Base-by-base conservation (phyloP, 805 yeast genomes). In the Wilhelminamyces savonicus region DNA sequence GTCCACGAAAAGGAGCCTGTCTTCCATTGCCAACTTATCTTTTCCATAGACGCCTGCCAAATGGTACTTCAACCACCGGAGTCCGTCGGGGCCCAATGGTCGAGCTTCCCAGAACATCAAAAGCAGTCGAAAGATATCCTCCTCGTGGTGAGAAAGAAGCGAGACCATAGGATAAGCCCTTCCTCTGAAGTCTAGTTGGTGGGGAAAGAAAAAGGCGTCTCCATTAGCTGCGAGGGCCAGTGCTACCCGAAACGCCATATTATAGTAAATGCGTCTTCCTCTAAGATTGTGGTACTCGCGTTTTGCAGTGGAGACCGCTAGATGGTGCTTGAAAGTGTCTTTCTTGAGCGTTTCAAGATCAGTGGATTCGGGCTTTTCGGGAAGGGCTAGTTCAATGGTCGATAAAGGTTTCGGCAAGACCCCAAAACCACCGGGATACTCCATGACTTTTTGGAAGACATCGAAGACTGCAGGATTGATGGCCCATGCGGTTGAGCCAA, bases 151-250 rank as follows among this genome's bases (percentile, higher is more conserved):
- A 3, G 59, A 45, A 18, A 64, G 36, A 13, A 47, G 24, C 7
- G 67, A 54, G 0, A 54, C 59, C 44, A 54, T 41, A 2, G 71
- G 67, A 35, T 65, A 65, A 2, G 57, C 57, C 14, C 71, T 38
- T 5, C 69, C 67, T 26, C 71, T 42, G 30, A 64, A 65, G 38
- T 65, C 71, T 24, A 57, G 36, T 5, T 42, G 36, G 32, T 64
- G 67, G 2, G 69, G 68, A 13, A 56, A 44, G 32, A 50, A 65
- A 9, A 65, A 34, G 14, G 50, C 41, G 20, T 61, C 66, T 8
- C 66, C 68, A 31, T 53, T 52, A 12, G 36, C 34, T 4, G 43
- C 50, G 24, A 48, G 49, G 1, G 59, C 44, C 7, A 47, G 44
- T 2, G 58, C 56, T 3, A 62, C 23, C 17, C 36, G 26, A 9